These are phyloP conservation scores for Irpex sp. DNA, from an alignment of 1,284 basidiomycete species.

Conservation along the genomic window DNA sequence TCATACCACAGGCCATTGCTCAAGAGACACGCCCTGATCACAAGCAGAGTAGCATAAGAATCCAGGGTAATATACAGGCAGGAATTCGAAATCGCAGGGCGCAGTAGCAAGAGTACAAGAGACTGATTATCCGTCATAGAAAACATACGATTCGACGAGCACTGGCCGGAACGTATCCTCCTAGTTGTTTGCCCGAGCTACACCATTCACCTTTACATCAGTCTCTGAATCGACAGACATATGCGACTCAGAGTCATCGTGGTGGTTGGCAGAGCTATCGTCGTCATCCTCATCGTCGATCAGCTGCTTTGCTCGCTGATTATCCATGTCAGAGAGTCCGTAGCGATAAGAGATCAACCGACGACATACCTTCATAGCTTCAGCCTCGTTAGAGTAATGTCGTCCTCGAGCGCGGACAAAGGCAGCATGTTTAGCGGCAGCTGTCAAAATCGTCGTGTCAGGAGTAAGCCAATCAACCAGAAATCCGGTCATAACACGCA, in stretches of 20 bases:
- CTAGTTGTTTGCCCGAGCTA: slow-evolving; percentile 12
- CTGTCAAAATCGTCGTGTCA: slow-evolving; percentile 29
- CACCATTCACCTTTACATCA: slow-evolving; percentile 23
- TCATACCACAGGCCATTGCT: neutral
- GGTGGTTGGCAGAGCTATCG: slow-evolving; percentile 20
- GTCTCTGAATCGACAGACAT: slow-evolving; percentile 24
- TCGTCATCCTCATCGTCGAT: slow-evolving; percentile 69
- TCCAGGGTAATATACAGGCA: neutral
- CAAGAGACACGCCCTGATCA: neutral
- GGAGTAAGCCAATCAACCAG: neutral
- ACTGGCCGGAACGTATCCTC: too few relatives aligned
- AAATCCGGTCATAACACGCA: slow-evolving; percentile 31
- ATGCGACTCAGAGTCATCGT: slow-evolving; percentile 20
- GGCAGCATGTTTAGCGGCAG: slow-evolving; percentile 75
- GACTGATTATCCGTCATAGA: neutral
- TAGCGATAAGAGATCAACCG: slow-evolving; percentile 7
- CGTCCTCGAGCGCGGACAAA: slow-evolving; percentile 78
- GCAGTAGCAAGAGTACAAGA: neutral
- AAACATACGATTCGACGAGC: neutral
- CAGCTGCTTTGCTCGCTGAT: slow-evolving; percentile 57
- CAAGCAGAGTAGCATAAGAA: neutral
- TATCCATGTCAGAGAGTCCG: slow-evolving; percentile 1
- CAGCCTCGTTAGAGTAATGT: slow-evolving; percentile 89
- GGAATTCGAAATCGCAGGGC: neutral
- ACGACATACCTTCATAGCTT: slow-evolving; percentile 77